Evolutionary conservation across 2,329 filamentous ascomycete genomes (phyloP), one percentile per base, ranked within the genome.

Genomic region (Pestalotiopsis sp.): DNA sequence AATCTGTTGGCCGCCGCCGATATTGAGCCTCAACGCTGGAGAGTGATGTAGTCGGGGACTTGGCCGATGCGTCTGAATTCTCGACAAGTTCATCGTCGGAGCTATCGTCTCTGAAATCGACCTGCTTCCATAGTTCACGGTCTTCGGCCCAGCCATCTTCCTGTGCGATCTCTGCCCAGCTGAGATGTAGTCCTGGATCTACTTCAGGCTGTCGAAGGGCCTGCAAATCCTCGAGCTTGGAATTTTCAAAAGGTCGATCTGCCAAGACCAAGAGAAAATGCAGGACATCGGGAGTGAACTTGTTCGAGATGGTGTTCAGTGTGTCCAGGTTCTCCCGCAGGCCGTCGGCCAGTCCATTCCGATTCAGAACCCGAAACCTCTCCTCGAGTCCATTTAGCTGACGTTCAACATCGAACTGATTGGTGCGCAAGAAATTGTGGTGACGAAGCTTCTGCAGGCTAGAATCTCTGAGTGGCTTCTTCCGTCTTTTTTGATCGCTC

Each of bases 231-330:
- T 87, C 84, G 1, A 95, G 80, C 4, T 84, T 87, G 0, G 93
- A 89, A 65, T 94, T 91, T 66, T 91, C 87, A 0, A 91, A 87
- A 2, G 96, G 95, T 66, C 91, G 88, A 73, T 97, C 91, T 1
- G 95, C 95, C 0, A 98, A 87, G 70, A 94, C 89, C 7, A 98
- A 83, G 12, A 98, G 81, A 0, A 98, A 81, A 64, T 92, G 90
- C 14, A 98, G 82, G 14, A 93, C 85, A 74, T 98, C 96, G 0
- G 95, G 94, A 5, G 90, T 89, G 87, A 89, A 95, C 79, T 90
- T 90, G 58, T 85, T 85, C 45, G 81, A 83, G 65, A 76, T 68
- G 39, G 81, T 76, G 12, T 86, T 82, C 23, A 97, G 80, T 69
- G 90, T 87, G 52, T 86, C 81, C 14, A 94, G 79, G 45, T 92